phyloP scores from a whole-genome alignment of 139 green algal species.

The Astrephomene gubernaculifera region DNA sequence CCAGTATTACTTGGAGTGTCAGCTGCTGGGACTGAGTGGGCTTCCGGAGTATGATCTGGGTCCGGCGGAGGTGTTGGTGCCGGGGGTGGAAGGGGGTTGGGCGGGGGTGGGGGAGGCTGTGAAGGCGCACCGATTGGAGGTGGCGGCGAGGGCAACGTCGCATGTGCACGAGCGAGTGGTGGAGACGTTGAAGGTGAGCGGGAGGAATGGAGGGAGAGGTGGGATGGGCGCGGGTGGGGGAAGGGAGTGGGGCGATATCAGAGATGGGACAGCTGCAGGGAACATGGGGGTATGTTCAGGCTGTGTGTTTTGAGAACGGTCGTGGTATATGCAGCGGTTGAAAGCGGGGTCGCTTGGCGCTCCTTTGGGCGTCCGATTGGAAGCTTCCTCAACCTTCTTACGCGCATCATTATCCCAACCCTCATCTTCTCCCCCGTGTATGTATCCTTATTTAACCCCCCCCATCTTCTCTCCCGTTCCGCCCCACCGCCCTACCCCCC shows the following conservation, averaged over 20 bases:
- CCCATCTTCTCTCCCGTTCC: neutral
- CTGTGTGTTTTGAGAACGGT: no score
- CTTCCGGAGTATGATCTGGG: neutral
- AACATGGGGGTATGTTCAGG: neutral
- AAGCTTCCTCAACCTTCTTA: no score
- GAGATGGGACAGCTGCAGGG: no score
- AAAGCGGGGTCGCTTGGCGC: no score
- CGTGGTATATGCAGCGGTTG: no score
- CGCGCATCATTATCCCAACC: neutral
- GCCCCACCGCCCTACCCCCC: neutral
- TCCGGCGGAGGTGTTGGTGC: neutral
- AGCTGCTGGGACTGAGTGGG: slow-evolving; percentile 8
- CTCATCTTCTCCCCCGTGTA: neutral
- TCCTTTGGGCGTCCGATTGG: no score
- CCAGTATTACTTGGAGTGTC: slow-evolving; percentile 33
- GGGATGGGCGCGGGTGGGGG: neutral
- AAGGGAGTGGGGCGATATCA: neutral
- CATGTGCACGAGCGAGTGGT: neutral
- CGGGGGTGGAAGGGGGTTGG: neutral
- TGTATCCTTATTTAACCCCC: neutral
- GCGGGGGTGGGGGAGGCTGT: neutral
- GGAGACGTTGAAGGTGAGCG: neutral
- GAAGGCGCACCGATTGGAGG: neutral
- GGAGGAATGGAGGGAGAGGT: neutral
- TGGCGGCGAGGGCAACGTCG: neutral